Evolutionary conservation across 192 early-diverging fungal genomes (phyloP), one percentile per base, ranked within the genome.

Genomic region (Coemansia aciculifera): DNA sequence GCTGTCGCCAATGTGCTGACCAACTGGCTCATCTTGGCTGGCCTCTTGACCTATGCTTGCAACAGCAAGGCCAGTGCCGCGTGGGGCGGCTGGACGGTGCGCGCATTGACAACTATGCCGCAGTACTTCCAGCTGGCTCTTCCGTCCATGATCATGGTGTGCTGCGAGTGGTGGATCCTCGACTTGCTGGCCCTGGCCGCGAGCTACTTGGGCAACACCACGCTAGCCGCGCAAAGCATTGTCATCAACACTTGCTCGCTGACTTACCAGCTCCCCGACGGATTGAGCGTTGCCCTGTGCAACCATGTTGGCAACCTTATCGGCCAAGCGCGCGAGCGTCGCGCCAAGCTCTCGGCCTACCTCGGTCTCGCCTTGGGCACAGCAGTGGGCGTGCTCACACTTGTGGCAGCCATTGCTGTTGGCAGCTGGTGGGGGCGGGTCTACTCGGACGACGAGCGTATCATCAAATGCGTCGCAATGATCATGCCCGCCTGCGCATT

Each of bases 401-500:
- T 81, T 13, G 17, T 63, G 19, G 59, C 66, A 8, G 74, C 63
- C 17, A 66, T 81, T 24, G 36, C 54, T 3, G 69, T 78, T 27
- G 69, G 73, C 36, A 39, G 64, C 51, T 74, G 74, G 84, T 85
- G 84, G 84, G 84, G 85, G 6, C 66, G 43, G 21, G 42, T 91
- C 34, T 92, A 91, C 69, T 90, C 89, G 21, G 69, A 85, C 40
- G 91, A 96, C 69, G 64, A 69, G 0, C 85, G 85, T 0, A 90
- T 98, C 13, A 79, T 93, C 56, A 71, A 62, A 9, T 72, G 91
- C 6, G 92, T 95, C 2, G 89, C 92, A 1, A 68, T 61, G 49
- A 84, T 95, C 11, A 78, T 97, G 75, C 95, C 95, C 0, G 69
- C 93, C n/a, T 90, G 85, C 27, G 93, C 93, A 0, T 27, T 89